Percentiles rank a stretch among this genome's conserved stretches.
Evolutionary conservation across 305 asterid species (phyloP).

Genomic region (Ajuga reptans): DNA sequence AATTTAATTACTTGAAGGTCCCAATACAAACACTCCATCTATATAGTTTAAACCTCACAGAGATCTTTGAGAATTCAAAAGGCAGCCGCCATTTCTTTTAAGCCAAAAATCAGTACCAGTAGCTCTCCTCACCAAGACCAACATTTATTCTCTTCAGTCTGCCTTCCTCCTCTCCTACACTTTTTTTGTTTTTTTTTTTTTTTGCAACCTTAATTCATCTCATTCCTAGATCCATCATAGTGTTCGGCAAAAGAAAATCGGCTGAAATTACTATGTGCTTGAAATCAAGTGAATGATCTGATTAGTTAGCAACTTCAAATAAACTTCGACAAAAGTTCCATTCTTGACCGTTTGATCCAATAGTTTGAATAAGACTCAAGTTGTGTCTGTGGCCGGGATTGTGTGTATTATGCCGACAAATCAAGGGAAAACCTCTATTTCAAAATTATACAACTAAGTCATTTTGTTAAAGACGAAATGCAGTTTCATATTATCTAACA

Average conservation of each 20-base stretch:
- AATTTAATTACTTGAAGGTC: no score
- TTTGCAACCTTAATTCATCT: not conserved
- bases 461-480: not conserved
- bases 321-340: constrained; percentile 2
- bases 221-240: no score
- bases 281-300: not conserved
- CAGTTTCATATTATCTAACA: constrained; percentile 1
- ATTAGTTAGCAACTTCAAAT: not conserved
- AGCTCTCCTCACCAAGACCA: not conserved
- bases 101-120: not conserved
- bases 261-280: not conserved
- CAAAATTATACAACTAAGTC: constrained; percentile 1
- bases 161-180: not conserved
- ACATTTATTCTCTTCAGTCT: not conserved
- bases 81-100: not conserved
- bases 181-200: no score
- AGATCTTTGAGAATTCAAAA: not conserved
- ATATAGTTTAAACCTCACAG: not conserved
- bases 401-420: not conserved
- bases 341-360: constrained; percentile 6
- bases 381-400: not conserved
- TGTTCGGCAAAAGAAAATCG: no score
- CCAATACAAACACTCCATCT: not conserved
- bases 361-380: not conserved
- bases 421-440: not conserved